Evolutionary conservation across 768 basidiomycete genomes (phyloP), one percentile per base, ranked within the genome.

Genomic region (Naganishia randhawae): DNA sequence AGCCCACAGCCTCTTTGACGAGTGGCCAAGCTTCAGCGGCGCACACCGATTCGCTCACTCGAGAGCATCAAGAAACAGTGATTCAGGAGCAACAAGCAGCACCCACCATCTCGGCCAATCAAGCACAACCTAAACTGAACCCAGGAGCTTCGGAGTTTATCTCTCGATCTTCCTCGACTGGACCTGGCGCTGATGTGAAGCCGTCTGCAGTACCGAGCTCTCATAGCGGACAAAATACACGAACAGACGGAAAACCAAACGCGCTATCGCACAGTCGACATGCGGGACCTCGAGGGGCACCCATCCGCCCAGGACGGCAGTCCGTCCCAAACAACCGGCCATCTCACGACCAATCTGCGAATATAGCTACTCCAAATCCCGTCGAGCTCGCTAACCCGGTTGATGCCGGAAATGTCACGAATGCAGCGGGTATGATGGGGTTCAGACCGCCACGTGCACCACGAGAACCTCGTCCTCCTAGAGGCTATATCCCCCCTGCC

Each of bases 381-480:
- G 51, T 52, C 51, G 19, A 31, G 3, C 16, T 37, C 13, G 54
- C 54, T 14, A 22, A 48, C 13, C 54, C 54, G 33, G 54, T 55
- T 31, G 54, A 55, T 14, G 54, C 35, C 8, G 37, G 17, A n/a
- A 39, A 61, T 32, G 54, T 35, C 3, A 25, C 29, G 35, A 39
- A 61, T 61, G 31, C 29, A 22, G 57, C 57, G 3, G 57, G 31
- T 19, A 61, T 61, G 57, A 61, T 25, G 3, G 57, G 37, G 29
- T 61, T 61, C 57, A 25, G 57, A 22, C 54, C 54, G 31, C 22
- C 37, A n/a, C 19, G 37, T n/a, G 57, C 22, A 27, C 19, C 37
- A 25, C 41, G 57, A 35, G 57, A 61, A 29, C 22, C 57, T 39
- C 35, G 57, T 39, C 57, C 57, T n/a, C 57, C 57, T n/a, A 39